Evolutionary conservation across 2,329 filamentous ascomycete species (phyloP), one percentile per base, ranked within the genome.

Genomic region (Camillea tinctor): DNA sequence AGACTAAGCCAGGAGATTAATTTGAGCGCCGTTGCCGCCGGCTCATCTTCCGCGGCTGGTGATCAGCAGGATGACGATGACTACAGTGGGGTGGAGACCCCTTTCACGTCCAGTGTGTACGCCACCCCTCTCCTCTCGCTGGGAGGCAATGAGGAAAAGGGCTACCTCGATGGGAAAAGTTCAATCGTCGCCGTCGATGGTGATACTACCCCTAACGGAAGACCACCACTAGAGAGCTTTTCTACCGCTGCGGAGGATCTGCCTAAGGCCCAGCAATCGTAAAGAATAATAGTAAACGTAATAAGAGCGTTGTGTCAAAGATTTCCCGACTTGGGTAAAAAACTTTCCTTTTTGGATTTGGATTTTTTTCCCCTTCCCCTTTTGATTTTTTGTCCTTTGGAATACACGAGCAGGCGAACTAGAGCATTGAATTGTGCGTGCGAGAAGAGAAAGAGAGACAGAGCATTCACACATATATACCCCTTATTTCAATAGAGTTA

Each of bases 211-310:
- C 3, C 52, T 57, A 8, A 20, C 8, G 11, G 59, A 67, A 62
- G 71, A 9, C 72, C 71, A 9, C 68, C 65, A 2, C 54, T 87
- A 24, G 84, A 88, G 61, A 80, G 80, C 0, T 87, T 85, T 63
- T 77, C 83, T 20, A 87, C 84, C 1, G 83, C 85, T 1, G 77
- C 73, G 13, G 79, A 83, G 61, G 72, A 77, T 4, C 63, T 80
- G 53, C 76, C 78, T 0, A 71, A 62, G 40, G 65, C 60, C 0
- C 71, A 73, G 36, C 26, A 44, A 6, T 44, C n/a, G n/a, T 17
- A 44, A 44, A 44, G 36, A 30, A 30, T 30, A 7, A 30, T 3
- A 7, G 13, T 3, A 30, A 30, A 3, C 7, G 13, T 30, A 30
- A 30, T 7, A 11, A 30, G 2, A 30, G 26, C 7, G 6, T 30